Base-by-base conservation (phyloP, 768 basidiomycete genomes). In the Neoboletus subvelutipes region DNA sequence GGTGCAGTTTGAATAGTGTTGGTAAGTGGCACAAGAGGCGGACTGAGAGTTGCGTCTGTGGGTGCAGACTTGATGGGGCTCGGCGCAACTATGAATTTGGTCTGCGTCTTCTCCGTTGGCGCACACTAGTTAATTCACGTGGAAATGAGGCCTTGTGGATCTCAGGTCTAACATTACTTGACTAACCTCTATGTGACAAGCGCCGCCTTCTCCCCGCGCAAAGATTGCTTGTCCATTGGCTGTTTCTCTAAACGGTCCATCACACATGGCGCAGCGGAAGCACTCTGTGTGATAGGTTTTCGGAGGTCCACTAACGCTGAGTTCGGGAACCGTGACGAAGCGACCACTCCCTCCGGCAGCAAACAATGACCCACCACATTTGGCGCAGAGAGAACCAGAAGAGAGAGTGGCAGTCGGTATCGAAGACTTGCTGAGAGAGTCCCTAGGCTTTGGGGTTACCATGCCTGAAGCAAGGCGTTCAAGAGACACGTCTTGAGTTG, bases 261-360 rank as follows among this genome's bases (percentile, higher is more conserved):
- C 75, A 63, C 91, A 94, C 22, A 87, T 74, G 22, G 70, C 75
- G 64, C 91, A 94, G 51, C 79, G 83, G 71, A 94, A 92, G 67
- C 91, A 94, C 42, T 83, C 80, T 4, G 81, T 77, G 61, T 94
- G 91, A 64, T 88, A 93, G 22, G 79, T 78, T 67, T 80, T 79
- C n/a, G 83, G 78, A 24, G 75, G 72, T 18, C 75, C 76, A 54
- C 63, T 67, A 2, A 71, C 63, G 36, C 67, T 71, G 50, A 73
- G 70, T 55, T 80, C 82, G 8, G 90, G 88, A 29, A 91, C 81
- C 2, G 87, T 88, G 33, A 92, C 82, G 69, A 85, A 92, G 55
- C 80, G 81, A 41, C 87, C 85, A 7, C 81, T 82, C 54, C 81
- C 80, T 28, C 75, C 77, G 4, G 78, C 71, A 42, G 78, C 80